Conservation (phyloP, 2,329 filamentous ascomycete species). For the Gliomastix tumulicola region DNA sequence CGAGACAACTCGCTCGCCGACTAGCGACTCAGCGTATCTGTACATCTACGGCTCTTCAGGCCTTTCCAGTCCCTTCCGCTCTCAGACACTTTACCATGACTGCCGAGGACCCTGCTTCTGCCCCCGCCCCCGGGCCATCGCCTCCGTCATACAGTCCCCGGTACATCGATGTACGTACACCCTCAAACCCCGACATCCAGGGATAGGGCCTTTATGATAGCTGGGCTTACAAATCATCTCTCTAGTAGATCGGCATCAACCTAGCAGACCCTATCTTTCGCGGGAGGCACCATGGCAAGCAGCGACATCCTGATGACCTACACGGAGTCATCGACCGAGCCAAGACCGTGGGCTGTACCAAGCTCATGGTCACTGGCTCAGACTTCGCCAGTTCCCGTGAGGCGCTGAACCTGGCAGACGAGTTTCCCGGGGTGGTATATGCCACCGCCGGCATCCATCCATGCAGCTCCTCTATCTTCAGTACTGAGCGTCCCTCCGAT, state of each 20-base stretch:
- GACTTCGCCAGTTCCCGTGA: conserved; percentile 72
- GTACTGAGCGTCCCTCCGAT: conserved; percentile 26
- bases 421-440: conserved; percentile 75
- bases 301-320: conserved; percentile 68
- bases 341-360: conserved; percentile 69
- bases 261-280: conserved; percentile 86
- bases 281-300: conserved; percentile 75
- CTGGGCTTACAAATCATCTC: too few species aligned
- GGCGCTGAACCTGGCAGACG: conserved; percentile 65
- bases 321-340: conserved; percentile 73
- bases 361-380: conserved; percentile 90
- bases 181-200: too few species aligned
- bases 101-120: too few species aligned
- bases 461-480: conserved; percentile 77
- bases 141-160: conserved; percentile 30
- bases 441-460: conserved; percentile 92
- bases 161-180: conserved; percentile 60
- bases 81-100: too few species aligned
- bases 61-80: too few species aligned
- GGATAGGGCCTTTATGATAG: too few species aligned
- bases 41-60: too few species aligned
- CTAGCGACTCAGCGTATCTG: too few species aligned
- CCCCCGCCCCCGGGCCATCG: conserved; percentile 8
- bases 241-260: conserved; percentile 78
- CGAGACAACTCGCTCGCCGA: too few species aligned